These are phyloP conservation scores for Wickerhamomyces sp. DNA, from an alignment of 1,139 yeast genomes.

Conservation along the genomic window DNA sequence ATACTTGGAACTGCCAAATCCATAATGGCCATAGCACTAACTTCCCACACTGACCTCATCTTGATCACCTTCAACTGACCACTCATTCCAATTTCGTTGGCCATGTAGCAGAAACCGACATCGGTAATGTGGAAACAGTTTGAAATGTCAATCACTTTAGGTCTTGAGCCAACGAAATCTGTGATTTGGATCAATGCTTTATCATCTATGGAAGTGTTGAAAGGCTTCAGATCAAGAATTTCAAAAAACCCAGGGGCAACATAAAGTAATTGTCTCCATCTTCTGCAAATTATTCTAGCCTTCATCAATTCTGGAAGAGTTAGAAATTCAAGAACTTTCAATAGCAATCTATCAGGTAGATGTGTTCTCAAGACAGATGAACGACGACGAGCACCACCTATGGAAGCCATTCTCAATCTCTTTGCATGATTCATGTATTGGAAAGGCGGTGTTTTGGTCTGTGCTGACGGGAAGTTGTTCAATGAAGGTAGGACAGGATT, in stretches of 20 bases:
- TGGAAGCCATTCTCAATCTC: slow-evolving; percentile 40
- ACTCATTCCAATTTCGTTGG: slow-evolving; percentile 63
- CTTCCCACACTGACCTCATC: slow-evolving; percentile 74
- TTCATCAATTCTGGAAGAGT: slow-evolving; percentile 55
- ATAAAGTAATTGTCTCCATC: slow-evolving; percentile 65
- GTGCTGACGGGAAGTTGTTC: slow-evolving; percentile 29
- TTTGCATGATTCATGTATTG: slow-evolving; percentile 51
- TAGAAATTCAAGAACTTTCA: slow-evolving; percentile 47
- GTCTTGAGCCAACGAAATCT: slow-evolving; percentile 67
- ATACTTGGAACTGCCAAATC: slow-evolving; percentile 64
- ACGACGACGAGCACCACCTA: slow-evolving; percentile 47
- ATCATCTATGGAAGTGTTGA: slow-evolving; percentile 59
- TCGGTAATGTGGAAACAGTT: slow-evolving; percentile 76
- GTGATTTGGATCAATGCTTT: slow-evolving; percentile 51
- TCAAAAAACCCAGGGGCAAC: slow-evolving; percentile 48
- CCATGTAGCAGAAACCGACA: slow-evolving; percentile 65
- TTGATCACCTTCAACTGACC: slow-evolving; percentile 50
- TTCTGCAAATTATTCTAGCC: slow-evolving; percentile 47
- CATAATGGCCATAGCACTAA: slow-evolving; percentile 76
- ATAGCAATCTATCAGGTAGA: slow-evolving; percentile 51
- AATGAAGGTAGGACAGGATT: slow-evolving; percentile 33
- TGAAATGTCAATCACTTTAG: slow-evolving; percentile 54
- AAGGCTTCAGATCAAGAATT: slow-evolving; percentile 50
- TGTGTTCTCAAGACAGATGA: slow-evolving; percentile 53
- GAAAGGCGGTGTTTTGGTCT: slow-evolving; percentile 24